phyloP scores from a whole-genome alignment of 805 yeast species.

The Zygoascus tannicola region DNA sequence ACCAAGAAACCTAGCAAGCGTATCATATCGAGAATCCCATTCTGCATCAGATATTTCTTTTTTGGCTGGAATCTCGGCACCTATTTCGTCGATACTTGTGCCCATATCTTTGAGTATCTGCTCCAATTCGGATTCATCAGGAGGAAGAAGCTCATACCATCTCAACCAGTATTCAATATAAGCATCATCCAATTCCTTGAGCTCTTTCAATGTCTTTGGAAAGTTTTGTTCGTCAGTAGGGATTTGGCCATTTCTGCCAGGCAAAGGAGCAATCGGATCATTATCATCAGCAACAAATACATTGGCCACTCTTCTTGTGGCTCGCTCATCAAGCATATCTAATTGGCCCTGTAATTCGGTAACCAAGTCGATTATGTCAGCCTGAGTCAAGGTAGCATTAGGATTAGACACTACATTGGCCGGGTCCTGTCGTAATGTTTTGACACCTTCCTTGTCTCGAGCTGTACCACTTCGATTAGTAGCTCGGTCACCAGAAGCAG shows the following conservation, averaged over 20 bases:
- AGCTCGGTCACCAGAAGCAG: neutral
- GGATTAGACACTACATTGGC: conserved; percentile 8
- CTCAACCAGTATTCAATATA: conserved; percentile 47
- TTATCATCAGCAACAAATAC: conserved; percentile 36
- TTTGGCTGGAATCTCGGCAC: conserved; percentile 23
- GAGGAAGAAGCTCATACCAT: conserved; percentile 72
- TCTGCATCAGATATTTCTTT: conserved; percentile 36
- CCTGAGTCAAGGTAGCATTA: conserved; percentile 58
- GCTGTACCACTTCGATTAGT: conserved; percentile 6
- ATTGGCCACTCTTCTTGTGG: conserved; percentile 62
- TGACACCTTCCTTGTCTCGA: conserved; percentile 6
- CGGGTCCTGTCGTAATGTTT: conserved; percentile 11
- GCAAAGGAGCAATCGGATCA: conserved; percentile 53
- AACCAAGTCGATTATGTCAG: conserved; percentile 77
- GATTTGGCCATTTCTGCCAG: conserved; percentile 70
- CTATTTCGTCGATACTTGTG: conserved; percentile 34
- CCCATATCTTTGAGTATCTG: conserved; percentile 36
- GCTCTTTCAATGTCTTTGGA: conserved; percentile 52
- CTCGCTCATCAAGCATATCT: conserved; percentile 63
- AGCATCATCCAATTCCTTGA: conserved; percentile 38
- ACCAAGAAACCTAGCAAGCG: conserved; percentile 63
- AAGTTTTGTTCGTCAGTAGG: conserved; percentile 37
- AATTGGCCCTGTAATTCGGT: conserved; percentile 86
- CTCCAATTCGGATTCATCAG: conserved; percentile 45
- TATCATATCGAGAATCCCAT: conserved; percentile 46